Percentiles rank a stretch among this genome's conserved stretches.
Conservation (phyloP, 139 green algal genomes). For the Asterochloris sp. region DNA sequence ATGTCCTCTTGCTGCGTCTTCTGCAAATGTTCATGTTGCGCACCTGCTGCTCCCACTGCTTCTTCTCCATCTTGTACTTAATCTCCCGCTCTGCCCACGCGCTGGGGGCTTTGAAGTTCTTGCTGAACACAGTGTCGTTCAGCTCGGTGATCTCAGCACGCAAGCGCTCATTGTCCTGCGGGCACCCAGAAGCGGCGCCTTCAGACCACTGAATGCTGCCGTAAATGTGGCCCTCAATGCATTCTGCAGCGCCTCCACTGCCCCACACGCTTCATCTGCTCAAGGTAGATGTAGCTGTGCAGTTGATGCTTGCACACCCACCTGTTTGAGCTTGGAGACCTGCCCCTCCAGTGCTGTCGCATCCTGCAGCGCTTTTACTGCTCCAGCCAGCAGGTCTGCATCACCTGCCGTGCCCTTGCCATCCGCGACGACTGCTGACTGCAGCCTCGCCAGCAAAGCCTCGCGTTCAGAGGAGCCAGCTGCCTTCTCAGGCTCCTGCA, state of each 20-base stretch:
- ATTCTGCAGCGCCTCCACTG: too few relatives aligned
- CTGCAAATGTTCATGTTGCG: too few relatives aligned
- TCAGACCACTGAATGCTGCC: too few relatives aligned
- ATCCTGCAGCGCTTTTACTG: conserved; percentile 34
- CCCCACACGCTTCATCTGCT: too few relatives aligned
- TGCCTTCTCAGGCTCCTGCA: too few relatives aligned
- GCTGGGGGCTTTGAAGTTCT: conserved; percentile 51
- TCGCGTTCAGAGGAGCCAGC: too few relatives aligned
- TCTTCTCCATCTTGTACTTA: conserved; percentile 56
- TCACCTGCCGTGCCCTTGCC: conserved; percentile 8
- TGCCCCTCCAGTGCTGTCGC: conserved; percentile 22
- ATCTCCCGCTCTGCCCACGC: conserved; percentile 61
- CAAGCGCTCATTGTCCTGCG: conserved; percentile 18
- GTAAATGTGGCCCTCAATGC: too few relatives aligned
- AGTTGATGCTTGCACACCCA: neutral
- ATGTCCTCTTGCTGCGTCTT: neutral
- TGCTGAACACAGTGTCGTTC: conserved; percentile 51
- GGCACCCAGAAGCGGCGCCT: too few relatives aligned
- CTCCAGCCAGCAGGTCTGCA: conserved; percentile 28
- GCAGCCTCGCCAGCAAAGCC: too few relatives aligned
- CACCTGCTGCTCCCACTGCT: conserved; percentile 33
- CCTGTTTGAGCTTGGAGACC: conserved; percentile 6
- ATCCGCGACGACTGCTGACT: too few relatives aligned
- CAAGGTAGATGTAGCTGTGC: too few relatives aligned
- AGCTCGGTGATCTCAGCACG: conserved; percentile 38